Evolutionary conservation across 1,284 basidiomycete genomes (phyloP).

Genomic region (Trametes sp.): DNA sequence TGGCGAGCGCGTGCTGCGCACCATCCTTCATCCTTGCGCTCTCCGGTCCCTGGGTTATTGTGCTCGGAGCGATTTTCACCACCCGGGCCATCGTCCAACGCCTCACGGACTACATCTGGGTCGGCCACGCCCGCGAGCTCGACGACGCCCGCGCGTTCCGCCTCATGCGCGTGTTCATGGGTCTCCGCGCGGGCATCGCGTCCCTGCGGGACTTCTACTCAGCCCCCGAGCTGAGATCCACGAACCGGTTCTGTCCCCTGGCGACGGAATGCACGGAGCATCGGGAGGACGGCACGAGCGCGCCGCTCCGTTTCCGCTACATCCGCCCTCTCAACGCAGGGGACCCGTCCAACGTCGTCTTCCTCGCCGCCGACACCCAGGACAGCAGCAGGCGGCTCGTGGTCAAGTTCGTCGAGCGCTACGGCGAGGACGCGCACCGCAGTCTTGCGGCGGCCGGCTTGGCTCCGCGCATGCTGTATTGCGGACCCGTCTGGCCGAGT

Average conservation of each 20-base stretch:
- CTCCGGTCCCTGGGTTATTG: constrained; percentile 19
- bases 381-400: constrained; percentile 17
- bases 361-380: constrained; percentile 6
- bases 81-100: constrained; percentile 20
- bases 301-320: constrained; percentile 7
- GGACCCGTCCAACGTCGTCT: constrained; percentile 17
- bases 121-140: constrained; percentile 18
- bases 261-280: constrained; percentile 4
- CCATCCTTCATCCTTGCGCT: constrained; percentile 21
- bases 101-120: constrained; percentile 32
- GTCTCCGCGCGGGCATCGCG: constrained; percentile 1
- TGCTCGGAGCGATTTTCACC: constrained; percentile 24
- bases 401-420: constrained; percentile 34
- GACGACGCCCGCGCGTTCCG: constrained; percentile 15
- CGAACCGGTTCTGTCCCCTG: constrained; percentile 10
- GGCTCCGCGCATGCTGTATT: constrained; percentile 34
- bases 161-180: constrained; percentile 21
- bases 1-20: constrained; percentile 10
- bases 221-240: neutral
- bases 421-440: constrained; percentile 29
- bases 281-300: neutral
- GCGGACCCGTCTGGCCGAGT: constrained; percentile 11
- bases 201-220: constrained; percentile 9
- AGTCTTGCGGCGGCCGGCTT: constrained; percentile 23
- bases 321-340: neutral